Conservation (phyloP, 805 yeast genomes). For the Starmerella vaccinii region DNA sequence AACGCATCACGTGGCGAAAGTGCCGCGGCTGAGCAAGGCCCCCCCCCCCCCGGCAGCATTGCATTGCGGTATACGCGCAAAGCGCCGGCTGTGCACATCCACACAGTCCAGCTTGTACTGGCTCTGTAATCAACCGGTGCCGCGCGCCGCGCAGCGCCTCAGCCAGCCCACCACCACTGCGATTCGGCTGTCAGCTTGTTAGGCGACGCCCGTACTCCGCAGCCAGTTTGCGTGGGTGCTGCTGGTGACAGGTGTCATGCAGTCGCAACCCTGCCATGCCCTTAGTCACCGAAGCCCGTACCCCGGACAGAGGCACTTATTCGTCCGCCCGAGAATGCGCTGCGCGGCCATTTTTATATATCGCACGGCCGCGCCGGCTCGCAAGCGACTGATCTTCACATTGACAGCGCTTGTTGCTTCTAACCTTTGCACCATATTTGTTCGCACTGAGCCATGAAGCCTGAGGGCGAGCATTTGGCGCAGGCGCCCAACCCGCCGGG, state of each 20-base stretch:
- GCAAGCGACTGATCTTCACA: not conserved
- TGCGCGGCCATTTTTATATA: not conserved
- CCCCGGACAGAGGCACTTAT: not conserved
- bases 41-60: not conserved
- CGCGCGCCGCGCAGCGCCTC: no score
- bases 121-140: no score
- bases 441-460: not conserved
- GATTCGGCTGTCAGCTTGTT: no score
- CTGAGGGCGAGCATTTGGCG: conserved; percentile 6
- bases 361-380: not conserved
- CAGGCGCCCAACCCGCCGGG: conserved; percentile 4
- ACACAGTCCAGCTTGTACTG: no score
- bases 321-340: not conserved
- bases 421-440: no score
- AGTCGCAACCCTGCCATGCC: not conserved
- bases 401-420: no score
- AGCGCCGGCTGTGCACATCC: no score
- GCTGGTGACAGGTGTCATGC: conserved; percentile 8
- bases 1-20: not conserved
- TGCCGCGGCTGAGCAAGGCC: not conserved
- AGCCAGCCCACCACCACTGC: no score
- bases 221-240: not conserved
- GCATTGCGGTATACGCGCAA: no score
- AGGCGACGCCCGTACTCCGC: not conserved
- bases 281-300: not conserved